Conservation (phyloP, 768 basidiomycete genomes). For the Suillus cothurnatus region DNA sequence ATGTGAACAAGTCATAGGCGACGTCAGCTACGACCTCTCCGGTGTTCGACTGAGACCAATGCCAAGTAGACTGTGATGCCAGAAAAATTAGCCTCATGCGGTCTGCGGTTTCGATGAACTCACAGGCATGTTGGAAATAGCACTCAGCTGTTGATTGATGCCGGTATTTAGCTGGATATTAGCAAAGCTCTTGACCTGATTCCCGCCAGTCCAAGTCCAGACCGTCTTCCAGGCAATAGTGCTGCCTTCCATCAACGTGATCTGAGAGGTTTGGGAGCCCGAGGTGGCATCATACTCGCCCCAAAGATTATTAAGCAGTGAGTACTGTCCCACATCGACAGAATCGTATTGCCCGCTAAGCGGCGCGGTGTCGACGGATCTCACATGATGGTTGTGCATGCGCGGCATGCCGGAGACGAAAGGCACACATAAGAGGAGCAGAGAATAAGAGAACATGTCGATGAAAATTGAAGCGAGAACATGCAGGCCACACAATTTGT, state of each 20-base stretch:
- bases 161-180: slow-evolving; percentile 55
- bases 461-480: not conserved
- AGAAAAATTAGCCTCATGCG: not conserved
- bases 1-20: slow-evolving; percentile 68
- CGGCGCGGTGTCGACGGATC: slow-evolving; percentile 26
- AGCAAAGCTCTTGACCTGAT: slow-evolving; percentile 57
- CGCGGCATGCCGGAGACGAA: slow-evolving; percentile 18
- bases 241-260: slow-evolving; percentile 44
- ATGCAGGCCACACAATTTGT: not conserved
- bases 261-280: slow-evolving; percentile 54
- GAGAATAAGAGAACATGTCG: not conserved
- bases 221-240: slow-evolving; percentile 52
- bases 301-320: slow-evolving; percentile 55
- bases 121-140: slow-evolving; percentile 59
- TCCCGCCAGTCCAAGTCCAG: slow-evolving; percentile 57
- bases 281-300: slow-evolving; percentile 41
- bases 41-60: slow-evolving; percentile 51
- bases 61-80: slow-evolving; percentile 49
- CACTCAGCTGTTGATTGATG: slow-evolving; percentile 54
- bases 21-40: slow-evolving; percentile 54
- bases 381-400: not conserved
- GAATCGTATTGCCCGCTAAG: slow-evolving; percentile 55
- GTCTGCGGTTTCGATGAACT: slow-evolving; percentile 18
- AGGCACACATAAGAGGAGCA: slow-evolving; percentile 20
- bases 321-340: slow-evolving; percentile 48